These are phyloP conservation scores for Albugo candida DNA, from an alignment of 352 stramenopile species.

Conservation along the genomic window DNA sequence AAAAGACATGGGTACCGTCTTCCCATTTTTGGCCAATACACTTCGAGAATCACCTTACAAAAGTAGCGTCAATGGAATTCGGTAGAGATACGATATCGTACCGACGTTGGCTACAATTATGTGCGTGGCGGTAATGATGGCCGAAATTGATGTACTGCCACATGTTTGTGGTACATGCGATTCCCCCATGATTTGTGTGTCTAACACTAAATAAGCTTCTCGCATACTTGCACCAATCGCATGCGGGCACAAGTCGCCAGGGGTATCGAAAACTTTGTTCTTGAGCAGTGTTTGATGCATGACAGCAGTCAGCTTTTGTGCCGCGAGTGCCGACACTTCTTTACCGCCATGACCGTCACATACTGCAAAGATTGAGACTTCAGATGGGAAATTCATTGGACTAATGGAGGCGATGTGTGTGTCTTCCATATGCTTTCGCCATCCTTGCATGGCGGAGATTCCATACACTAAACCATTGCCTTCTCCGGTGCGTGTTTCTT, in stretches of 20 bases:
- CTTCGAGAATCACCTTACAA: slow-evolving; percentile 49
- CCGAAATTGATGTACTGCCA: slow-evolving; percentile 53
- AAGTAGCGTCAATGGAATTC: neutral
- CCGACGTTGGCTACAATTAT: slow-evolving; percentile 68
- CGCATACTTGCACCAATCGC: slow-evolving; percentile 35
- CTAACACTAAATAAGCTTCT: slow-evolving; percentile 43
- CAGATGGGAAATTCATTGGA: slow-evolving; percentile 13
- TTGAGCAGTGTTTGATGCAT: slow-evolving; percentile 19
- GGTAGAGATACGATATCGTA: slow-evolving; percentile 5
- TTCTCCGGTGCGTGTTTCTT: slow-evolving; percentile 29
- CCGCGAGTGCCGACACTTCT: slow-evolving; percentile 28
- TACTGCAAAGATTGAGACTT: slow-evolving; percentile 52
- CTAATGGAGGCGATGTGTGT: slow-evolving; percentile 41
- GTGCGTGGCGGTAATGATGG: slow-evolving; percentile 40
- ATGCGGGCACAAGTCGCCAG: slow-evolving; percentile 11
- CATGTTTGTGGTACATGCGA: slow-evolving; percentile 42
- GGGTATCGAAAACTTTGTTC: slow-evolving; percentile 13
- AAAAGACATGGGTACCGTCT: slow-evolving; percentile 55
- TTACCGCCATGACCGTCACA: slow-evolving; percentile 63
- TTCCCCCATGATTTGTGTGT: slow-evolving; percentile 31
- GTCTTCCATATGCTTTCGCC: slow-evolving; percentile 71
- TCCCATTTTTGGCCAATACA: slow-evolving; percentile 29
- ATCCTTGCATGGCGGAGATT: slow-evolving; percentile 62
- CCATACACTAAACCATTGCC: slow-evolving; percentile 42
- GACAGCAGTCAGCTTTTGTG: slow-evolving; percentile 15